phyloP scores from a whole-genome alignment of 2,329 filamentous ascomycete genomes.

The Diaporthe vaccinii region DNA sequence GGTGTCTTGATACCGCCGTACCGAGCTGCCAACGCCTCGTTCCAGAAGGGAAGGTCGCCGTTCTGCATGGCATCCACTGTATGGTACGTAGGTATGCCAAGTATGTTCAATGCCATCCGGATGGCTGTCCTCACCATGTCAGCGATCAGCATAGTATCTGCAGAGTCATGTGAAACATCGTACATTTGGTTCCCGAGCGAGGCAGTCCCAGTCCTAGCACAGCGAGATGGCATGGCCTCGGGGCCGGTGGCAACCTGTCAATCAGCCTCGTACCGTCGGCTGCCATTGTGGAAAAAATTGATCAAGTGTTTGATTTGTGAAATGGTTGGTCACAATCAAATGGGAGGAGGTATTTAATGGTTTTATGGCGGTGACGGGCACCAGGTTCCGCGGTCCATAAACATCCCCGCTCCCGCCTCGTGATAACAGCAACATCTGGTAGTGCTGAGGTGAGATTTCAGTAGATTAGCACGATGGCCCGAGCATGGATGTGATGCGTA shows the following conservation, averaged over 20 bases:
- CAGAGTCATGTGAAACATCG: not conserved
- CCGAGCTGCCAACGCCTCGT: constrained; percentile 15
- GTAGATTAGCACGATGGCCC: not conserved
- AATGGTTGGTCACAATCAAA: not conserved
- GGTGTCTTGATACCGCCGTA: constrained; percentile 4
- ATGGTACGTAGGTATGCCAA: not conserved
- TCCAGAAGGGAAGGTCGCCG: constrained; percentile 4
- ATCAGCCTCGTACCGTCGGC: not conserved
- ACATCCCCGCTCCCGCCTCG: not conserved
- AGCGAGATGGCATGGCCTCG: not conserved
- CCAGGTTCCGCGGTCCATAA: not conserved
- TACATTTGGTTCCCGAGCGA: constrained; percentile 10
- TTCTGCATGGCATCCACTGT: constrained; percentile 7
- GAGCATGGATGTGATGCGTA: not conserved
- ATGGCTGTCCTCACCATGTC: not conserved
- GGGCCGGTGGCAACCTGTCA: not conserved
- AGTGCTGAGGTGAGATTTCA: constrained; percentile 21
- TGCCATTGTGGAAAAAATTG: not conserved
- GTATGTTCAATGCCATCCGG: not conserved
- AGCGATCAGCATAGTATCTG: not conserved
- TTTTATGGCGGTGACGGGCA: not conserved
- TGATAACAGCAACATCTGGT: not conserved
- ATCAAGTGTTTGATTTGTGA: not conserved
- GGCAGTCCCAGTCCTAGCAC: constrained; percentile 1
- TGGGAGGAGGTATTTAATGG: too few relatives aligned